Conservation (phyloP, 2,329 filamentous ascomycete species). For the Exutisphaerella laricina region DNA sequence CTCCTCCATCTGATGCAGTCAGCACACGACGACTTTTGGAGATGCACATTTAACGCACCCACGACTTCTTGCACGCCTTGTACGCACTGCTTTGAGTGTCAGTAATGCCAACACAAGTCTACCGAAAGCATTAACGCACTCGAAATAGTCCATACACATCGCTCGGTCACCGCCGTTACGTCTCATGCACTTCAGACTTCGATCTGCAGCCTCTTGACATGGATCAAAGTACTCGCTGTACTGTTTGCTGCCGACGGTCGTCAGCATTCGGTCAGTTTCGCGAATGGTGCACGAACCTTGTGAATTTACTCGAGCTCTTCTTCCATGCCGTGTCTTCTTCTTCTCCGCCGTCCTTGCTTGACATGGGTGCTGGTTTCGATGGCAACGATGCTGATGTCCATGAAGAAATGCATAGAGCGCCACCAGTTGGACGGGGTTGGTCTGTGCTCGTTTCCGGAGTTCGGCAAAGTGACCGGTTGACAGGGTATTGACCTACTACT, state of each 20-base stretch:
- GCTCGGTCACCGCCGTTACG: constrained; percentile 78
- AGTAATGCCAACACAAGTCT: background rate
- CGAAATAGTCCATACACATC: constrained; percentile 95
- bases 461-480: too few relatives aligned
- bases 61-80: constrained; percentile 88
- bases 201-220: constrained; percentile 83
- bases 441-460: too few relatives aligned
- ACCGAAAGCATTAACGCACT: constrained; percentile 52
- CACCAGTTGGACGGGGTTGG: too few relatives aligned
- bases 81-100: constrained; percentile 63
- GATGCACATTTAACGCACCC: constrained; percentile 56
- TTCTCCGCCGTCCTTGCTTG: background rate
- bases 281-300: constrained; percentile 36
- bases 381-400: too few relatives aligned
- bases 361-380: background rate
- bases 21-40: background rate
- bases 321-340: constrained; percentile 29
- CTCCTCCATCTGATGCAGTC: background rate
- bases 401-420: too few relatives aligned
- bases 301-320: constrained; percentile 37
- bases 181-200: constrained; percentile 80
- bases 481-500: too few relatives aligned
- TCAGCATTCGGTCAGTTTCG: too few relatives aligned
- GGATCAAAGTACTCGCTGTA: constrained; percentile 91
- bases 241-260: constrained; percentile 58